These are phyloP conservation scores for Rhizophagus sp. DNA, from an alignment of 192 early-diverging fungal species.

Conservation along the genomic window DNA sequence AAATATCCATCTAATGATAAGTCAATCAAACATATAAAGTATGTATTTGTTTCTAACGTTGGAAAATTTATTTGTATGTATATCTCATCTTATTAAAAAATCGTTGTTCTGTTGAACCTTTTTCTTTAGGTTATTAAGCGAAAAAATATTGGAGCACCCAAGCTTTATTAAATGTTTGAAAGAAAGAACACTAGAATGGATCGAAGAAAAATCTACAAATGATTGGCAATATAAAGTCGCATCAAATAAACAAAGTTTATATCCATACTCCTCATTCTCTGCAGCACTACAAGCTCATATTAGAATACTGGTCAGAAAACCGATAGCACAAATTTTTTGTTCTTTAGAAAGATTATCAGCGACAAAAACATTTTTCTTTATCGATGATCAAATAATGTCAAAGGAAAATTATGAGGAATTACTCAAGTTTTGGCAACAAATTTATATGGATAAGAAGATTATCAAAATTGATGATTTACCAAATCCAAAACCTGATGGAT, in stretches of 20 bases:
- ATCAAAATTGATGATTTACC: constrained; percentile 18
- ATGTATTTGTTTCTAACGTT: not conserved
- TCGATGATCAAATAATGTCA: not conserved
- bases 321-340: constrained; percentile 24
- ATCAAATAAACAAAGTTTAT: constrained; percentile 14
- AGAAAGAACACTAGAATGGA: constrained; percentile 7
- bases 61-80: not conserved
- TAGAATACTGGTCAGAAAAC: constrained; percentile 17
- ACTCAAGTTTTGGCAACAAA: constrained; percentile 13
- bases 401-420: not conserved
- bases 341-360: constrained; percentile 28
- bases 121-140: not conserved
- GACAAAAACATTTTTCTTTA: not conserved
- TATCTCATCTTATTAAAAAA: no score
- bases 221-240: constrained; percentile 29
- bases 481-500: constrained; percentile 20
- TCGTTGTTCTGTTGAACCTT: not conserved
- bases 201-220: not conserved
- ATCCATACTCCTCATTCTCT: constrained; percentile 22
- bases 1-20: constrained; percentile 8
- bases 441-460: constrained; percentile 13
- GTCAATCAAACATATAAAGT: constrained; percentile 19
- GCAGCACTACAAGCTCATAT: constrained; percentile 22
- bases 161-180: constrained; percentile 11
- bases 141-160: not conserved